Evolutionary conservation across 805 yeast genomes (phyloP), one percentile per base, ranked within the genome.

Genomic region (Cyberlindnera veronae): DNA sequence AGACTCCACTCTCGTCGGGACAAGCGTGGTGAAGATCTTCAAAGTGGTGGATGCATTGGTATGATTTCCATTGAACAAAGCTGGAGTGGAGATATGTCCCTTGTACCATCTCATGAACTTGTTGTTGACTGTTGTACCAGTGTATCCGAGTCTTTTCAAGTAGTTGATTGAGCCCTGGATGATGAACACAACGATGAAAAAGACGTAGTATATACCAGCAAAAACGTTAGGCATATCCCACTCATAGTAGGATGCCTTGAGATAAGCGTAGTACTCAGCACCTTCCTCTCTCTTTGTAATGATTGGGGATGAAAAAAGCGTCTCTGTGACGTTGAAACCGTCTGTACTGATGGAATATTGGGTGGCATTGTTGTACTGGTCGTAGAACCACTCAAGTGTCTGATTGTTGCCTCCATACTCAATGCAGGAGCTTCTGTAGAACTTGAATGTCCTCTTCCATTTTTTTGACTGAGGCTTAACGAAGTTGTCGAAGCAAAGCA

Each of bases 161-260:
- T 41, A 61, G 37, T 67, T 66, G 51, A 47, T 50, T 6, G 55
- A 16, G 13, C 64, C 60, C 22, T 66, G 63, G 16, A 66, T 28
- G 0, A 68, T 10, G 49, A 72, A 52, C 1, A 71, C 58, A 2
- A 62, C 13, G 13, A 59, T 58, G 63, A 72, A 72, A 49, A 61
- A 72, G 7, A 56, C 53, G 34, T 63, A 44, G 21, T 69, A 48
- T 4, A 60, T 62, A 33, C 59, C 63, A 11, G 50, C 57, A 63
- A 50, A 45, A 3, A 32, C 5, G 7, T 36, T 38, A 15, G 45
- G 40, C 10, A 26, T 20, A 31, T 51, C 55, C 36, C 44, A 44
- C 22, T 53, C 42, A 33, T 41, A 49, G 26, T 46, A 41, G 5
- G 19, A 3, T 3, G 14, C 24, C 13, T 33, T 13, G 13, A 36